Percentiles rank a stretch among this genome's conserved stretches.
phyloP scores from a whole-genome alignment of 176 grass and related monocot species.

The Canna indica region DNA sequence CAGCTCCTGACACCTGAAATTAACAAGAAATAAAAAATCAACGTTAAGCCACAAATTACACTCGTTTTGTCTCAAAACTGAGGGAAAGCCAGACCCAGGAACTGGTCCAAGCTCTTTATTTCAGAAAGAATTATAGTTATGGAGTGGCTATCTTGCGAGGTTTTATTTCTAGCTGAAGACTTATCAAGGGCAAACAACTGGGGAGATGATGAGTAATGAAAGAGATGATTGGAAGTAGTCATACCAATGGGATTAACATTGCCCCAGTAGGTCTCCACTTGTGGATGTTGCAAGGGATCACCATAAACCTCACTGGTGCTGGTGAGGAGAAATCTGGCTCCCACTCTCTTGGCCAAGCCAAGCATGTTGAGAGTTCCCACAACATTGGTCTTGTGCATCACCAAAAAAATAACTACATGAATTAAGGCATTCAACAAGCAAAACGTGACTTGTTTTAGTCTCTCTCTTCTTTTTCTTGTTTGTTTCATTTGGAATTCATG shows the following conservation, averaged over 20 bases:
- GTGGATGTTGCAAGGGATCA: conserved; percentile 10
- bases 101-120: neutral
- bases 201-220: neutral
- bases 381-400: conserved; percentile 12
- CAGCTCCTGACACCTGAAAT: neutral
- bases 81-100: neutral
- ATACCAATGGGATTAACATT: conserved; percentile 10
- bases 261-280: conserved; percentile 9
- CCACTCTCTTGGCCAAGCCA: conserved; percentile 2
- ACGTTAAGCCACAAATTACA: neutral
- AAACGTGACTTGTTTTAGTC: neutral
- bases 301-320: conserved; percentile 13
- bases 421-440: conserved; percentile 7
- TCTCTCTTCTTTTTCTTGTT: neutral
- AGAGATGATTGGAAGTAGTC: conserved; percentile 2
- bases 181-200: neutral
- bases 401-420: neutral
- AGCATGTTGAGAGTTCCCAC: conserved; percentile 13
- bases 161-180: neutral
- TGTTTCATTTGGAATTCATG: neutral
- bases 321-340: conserved; percentile 12
- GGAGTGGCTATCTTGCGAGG: neutral
- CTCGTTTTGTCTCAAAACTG: neutral
- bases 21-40: neutral
- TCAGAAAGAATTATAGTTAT: neutral